Base-by-base conservation (phyloP, 2,329 filamentous ascomycete species). In the Pseudogymnoascus sp. region DNA sequence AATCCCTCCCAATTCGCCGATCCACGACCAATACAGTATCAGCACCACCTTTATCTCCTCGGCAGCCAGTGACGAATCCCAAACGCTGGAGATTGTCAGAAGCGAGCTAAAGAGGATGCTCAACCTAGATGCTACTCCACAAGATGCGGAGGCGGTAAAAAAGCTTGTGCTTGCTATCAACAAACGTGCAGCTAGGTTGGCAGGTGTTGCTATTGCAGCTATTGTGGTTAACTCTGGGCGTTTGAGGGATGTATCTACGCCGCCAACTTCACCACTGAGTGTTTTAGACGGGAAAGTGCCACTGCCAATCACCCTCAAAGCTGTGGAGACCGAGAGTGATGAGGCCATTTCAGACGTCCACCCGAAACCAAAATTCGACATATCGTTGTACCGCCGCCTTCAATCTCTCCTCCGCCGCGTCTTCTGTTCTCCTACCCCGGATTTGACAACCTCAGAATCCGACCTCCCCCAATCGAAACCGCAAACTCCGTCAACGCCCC, bases 41-140 rank as follows among this genome's bases (percentile, higher is more conserved):
- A 94, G 97, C 75, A 96, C 91, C 64, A 86, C 88, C 70, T 89
- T 97, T 75, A 84, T 99, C 76, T 96, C 91, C 25, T 87, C 91
- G 63, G 90, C 93, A 3, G 90, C 92, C 62, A 87, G 88, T 8
- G 94, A 97, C 75, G 85, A 82, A 73, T 90, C 85, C 14, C 81
- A 84, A 0, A 87, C 90, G 66, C 80, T 92, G 44, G 84, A 85
- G 38, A 84, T 85, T 47, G 85, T 94, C 56, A 87, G 92, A 68
- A 86, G 91, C 73, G 86, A 89, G 63, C 82, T 97, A 14, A 88
- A 93, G 74, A 86, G 85, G 64, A 82, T 89, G 65, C 84, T 96
- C 63, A 84, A 87, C 64, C 84, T 97, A 68, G 87, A 89, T 11
- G 84, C 91, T 16, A 91, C 87, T 7, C 80, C 86, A 16, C 91